Base-by-base conservation (phyloP, 306 rosid species). In the Lotus japonicus region DNA sequence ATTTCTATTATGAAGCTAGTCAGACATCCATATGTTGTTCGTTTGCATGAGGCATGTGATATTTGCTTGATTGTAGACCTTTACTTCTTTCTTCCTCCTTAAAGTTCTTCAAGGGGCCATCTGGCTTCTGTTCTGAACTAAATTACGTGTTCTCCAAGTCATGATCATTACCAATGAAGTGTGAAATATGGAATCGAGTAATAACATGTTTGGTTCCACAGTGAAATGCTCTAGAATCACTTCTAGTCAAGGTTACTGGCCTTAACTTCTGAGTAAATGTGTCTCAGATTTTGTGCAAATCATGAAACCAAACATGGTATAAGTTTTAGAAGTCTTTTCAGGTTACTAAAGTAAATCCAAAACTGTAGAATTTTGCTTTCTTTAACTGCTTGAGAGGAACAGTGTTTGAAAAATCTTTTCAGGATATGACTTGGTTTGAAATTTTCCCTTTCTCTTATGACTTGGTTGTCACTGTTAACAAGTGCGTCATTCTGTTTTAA, bases 1-100 rank as follows among this genome's bases (percentile, higher is more conserved):
- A 89, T 92, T 78, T 84, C 88, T 31, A 85, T 89, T 50, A 92
- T 92, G 97, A 92, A 89, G 84, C 95, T 85, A 73, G 97, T 89
- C 69, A 86, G 96, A 53, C 97, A 92, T 73, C 97, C 97, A 39
- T 84, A 77, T 63, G 83, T 92, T 50, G 96, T 87, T 80, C 95
- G 97, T 64, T 81, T 92, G 39, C 80, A 87, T 2, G 96, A 92
- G 96, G 97, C 74, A 85, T 64, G 89, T 11, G 60, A 18, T 49
- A 58, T 53, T 15, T 77, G 49, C 38, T 9, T 39, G 71, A n/a
- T 59, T 60, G 49, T 39, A 44, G 5, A 54, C 62, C 55, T 62
- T 26, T 54, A 8, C 21, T 38, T 15, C 38, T 64, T 74, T 17
- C 23, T 38, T 11, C 7, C 3, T 12, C 45, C 18, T 35, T 55